A percentile compares a stretch with the other conserved stretches of the same genome.
Conservation (phyloP, 73 alveolate genomes). For the Durusdinium trenchii region DNA sequence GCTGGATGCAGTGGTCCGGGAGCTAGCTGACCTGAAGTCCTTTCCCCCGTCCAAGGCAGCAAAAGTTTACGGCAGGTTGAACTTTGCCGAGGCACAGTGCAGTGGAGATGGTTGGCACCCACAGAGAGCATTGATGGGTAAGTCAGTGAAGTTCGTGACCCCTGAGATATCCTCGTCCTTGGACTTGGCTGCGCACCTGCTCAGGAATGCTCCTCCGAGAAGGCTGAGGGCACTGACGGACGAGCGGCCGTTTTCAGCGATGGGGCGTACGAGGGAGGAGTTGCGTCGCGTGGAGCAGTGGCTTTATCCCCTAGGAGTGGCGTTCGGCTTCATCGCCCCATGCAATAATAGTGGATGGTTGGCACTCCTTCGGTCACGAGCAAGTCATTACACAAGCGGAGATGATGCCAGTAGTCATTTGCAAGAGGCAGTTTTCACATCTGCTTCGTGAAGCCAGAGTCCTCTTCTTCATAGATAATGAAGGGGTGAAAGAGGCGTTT, state of each 20-base stretch:
- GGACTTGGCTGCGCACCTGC: background rate
- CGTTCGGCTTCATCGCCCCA: background rate
- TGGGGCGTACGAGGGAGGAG: background rate
- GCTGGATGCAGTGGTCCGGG: background rate
- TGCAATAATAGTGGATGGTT: background rate
- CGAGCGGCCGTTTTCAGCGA: background rate
- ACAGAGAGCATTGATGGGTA: background rate
- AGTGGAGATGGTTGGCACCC: background rate
- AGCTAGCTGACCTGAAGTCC: background rate
- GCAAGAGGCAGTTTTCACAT: background rate
- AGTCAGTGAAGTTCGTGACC: too few species aligned
- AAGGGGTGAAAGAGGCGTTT: too few species aligned
- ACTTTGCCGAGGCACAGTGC: background rate
- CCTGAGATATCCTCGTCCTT: background rate
- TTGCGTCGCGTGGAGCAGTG: background rate
- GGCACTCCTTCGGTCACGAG: too few species aligned
- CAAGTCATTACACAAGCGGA: too few species aligned
- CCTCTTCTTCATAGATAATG: too few species aligned
- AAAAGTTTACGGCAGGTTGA: too few species aligned
- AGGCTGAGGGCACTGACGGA: background rate
- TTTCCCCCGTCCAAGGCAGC: background rate
- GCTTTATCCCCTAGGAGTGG: background rate
- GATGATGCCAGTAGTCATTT: background rate
- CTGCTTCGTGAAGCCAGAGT: too few species aligned
- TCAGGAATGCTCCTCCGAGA: too few species aligned